phyloP scores from a whole-genome alignment of 2,329 filamentous ascomycete species.

The Elsinoe ampelina region DNA sequence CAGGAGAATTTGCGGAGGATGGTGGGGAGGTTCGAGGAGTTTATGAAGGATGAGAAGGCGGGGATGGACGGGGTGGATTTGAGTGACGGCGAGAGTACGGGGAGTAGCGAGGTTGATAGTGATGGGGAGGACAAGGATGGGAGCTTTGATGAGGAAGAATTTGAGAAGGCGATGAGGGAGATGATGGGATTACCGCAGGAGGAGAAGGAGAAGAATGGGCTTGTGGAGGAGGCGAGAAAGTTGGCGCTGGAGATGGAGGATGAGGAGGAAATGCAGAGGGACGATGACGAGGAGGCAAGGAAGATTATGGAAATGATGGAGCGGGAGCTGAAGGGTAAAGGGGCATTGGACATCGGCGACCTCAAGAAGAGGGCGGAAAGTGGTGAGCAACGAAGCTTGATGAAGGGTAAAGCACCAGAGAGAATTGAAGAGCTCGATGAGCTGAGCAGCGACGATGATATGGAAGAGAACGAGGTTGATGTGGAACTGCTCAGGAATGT shows the following conservation, averaged over 20 bases:
- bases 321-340: constrained; percentile 59
- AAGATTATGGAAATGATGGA: constrained; percentile 62
- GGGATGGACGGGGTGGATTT: constrained; percentile 71
- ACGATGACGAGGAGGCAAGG: constrained; percentile 53
- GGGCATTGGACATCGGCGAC: constrained; percentile 48
- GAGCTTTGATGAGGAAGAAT: constrained; percentile 76
- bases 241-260: constrained; percentile 34
- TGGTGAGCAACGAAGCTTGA: constrained; percentile 16
- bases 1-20: constrained; percentile 79
- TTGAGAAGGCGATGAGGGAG: constrained; percentile 78
- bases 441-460: constrained; percentile 32
- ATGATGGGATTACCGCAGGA: constrained; percentile 65
- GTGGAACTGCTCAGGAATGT: constrained; percentile 85
- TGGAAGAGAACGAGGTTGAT: constrained; percentile 62
- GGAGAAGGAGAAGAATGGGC: constrained; percentile 25
- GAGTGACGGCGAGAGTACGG: constrained; percentile 45
- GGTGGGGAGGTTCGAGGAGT: constrained; percentile 85
- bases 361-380: constrained; percentile 18
- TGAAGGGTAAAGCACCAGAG: constrained; percentile 23
- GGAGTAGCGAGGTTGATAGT: constrained; percentile 18
- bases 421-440: constrained; percentile 20
- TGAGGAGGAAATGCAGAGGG: constrained; percentile 31
- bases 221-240: constrained; percentile 28
- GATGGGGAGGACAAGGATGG: constrained; percentile 59
- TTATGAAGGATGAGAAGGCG: constrained; percentile 70